Base-by-base conservation (phyloP, 257 asterid species). In the Solanum megistacrolobum region DNA sequence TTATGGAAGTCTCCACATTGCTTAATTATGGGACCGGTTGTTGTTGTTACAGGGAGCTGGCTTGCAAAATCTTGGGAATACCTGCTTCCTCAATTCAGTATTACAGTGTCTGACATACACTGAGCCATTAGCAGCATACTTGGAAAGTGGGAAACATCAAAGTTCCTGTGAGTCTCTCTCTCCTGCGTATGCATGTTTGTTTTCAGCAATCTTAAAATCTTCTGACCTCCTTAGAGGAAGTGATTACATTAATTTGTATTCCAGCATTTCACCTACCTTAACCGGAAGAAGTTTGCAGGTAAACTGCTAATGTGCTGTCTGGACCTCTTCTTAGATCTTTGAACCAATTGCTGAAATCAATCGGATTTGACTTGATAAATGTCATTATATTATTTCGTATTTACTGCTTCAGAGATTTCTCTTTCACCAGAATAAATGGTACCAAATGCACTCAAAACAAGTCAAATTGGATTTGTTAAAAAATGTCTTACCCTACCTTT, bases 101-200 rank as follows among this genome's bases (percentile, higher is more conserved):
- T 89, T 97, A 90, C 99, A 97, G 85, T 97, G 99, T 39, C 92
- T 97, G 88, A 97, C 99, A 39, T 97, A 97, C 91, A 97, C 99
- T 9, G 99, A 96, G 89, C 99, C 99, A 9, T 92, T 97, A 89
- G 99, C 99, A 31, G 98, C 99, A 31, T 97, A 97, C 92, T 92
- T 97, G 82, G 99, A 96, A 90, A 97, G 99, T 89, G 99, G 99
- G 89, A 95, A 95, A 91, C 99, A 97, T 91, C 95, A 95, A 89
- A 93, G 31, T 90, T 95, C 99, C 41, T 97, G 99, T 97, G 92
- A 97, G 96, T 92, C 73, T 88, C 86, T 83, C 86, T 74, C 38
- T 83, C 31, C 84, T 48, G 71, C 68, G 1, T 31, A 14, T 52
- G 86, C 31, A 0, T 82, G 86, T 29, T 29, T 46, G 85, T 81